Percentiles rank a stretch among this genome's conserved stretches.
Conservation (phyloP, 495 filamentous ascomycete genomes). For the Aspergillus olivimuriae region DNA sequence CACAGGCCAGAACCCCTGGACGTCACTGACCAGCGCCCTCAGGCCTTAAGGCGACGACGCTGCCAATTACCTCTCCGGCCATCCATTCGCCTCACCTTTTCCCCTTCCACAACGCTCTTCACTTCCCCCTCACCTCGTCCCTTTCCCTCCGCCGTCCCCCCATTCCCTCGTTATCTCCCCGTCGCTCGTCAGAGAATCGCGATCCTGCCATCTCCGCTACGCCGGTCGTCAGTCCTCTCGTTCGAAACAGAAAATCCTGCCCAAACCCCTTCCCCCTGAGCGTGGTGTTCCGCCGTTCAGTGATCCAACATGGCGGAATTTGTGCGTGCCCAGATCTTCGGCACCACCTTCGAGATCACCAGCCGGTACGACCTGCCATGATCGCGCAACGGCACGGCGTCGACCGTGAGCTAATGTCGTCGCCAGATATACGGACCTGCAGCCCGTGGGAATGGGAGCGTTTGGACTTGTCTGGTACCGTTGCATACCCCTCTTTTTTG, state of each 20-base stretch:
- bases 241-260: conserved; percentile 4
- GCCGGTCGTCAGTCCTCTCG: too few relatives aligned
- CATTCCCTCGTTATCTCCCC: too few relatives aligned
- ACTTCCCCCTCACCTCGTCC: neutral
- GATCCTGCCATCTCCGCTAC: too few relatives aligned
- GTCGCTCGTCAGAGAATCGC: too few relatives aligned
- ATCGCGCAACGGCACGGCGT: neutral
- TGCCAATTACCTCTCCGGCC: too few relatives aligned
- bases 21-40: conserved; percentile 23
- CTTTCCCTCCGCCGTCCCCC: neutral
- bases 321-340: conserved; percentile 97
- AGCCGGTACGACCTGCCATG: conserved; percentile 63
- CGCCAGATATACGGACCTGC: conserved; percentile 86
- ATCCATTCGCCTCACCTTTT: conserved; percentile 1
- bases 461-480: conserved; percentile 95
- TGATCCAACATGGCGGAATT: conserved; percentile 84
- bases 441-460: conserved; percentile 98
- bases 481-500: conserved; percentile 14
- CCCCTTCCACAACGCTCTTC: too few relatives aligned
- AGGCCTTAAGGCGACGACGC: too few relatives aligned
- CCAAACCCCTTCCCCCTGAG: conserved; percentile 8
- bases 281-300: conserved; percentile 9
- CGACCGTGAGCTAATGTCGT: neutral
- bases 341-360: conserved; percentile 99
- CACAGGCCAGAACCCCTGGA: too few relatives aligned